Evolutionary conservation across 1,139 yeast species (phyloP).

Genomic region (Yamadazyma triangularis): DNA sequence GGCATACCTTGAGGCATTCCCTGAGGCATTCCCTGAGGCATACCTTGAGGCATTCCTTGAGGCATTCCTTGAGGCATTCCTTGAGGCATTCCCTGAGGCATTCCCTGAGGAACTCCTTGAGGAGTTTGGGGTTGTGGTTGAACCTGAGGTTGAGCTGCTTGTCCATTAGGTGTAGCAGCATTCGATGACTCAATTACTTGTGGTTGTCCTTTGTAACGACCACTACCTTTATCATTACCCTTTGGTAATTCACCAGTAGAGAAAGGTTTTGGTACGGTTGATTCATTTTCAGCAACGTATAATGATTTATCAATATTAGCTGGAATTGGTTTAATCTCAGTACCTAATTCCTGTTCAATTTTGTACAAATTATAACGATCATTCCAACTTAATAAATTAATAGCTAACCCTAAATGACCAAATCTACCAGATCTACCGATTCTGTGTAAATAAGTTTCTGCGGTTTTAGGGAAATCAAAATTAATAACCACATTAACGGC

Average conservation of each 20-base stretch:
- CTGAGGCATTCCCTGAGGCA: conserved; percentile 9
- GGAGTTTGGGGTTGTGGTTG: conserved; percentile 12
- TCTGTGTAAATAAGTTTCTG: conserved; percentile 96
- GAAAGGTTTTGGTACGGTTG: conserved; percentile 82
- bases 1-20: conserved; percentile 11
- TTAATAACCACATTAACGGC: conserved; percentile 97
- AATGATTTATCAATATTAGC: conserved; percentile 80
- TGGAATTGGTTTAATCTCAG: conserved; percentile 96
- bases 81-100: conserved; percentile 9
- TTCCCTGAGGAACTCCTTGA: conserved; percentile 8
- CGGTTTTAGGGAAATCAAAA: conserved; percentile 97
- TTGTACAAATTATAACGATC: conserved; percentile 91
- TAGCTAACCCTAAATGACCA: conserved; percentile 97
- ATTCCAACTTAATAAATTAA: conserved; percentile 94
- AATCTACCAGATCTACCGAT: conserved; percentile 99
- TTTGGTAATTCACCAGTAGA: conserved; percentile 65
- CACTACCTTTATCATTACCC: conserved; percentile 40
- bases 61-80: conserved; percentile 12
- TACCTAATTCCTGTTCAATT: conserved; percentile 95
- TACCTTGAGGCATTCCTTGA: conserved; percentile 8
- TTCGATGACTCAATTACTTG: background rate
- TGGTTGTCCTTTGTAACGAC: conserved; percentile 52
- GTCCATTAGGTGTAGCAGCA: no score
- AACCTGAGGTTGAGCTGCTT: conserved; percentile 15
- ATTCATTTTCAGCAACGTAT: conserved; percentile 80